Evolutionary conservation across 805 yeast genomes (phyloP).

Genomic region (Tetrapisispora namnaoensis): DNA sequence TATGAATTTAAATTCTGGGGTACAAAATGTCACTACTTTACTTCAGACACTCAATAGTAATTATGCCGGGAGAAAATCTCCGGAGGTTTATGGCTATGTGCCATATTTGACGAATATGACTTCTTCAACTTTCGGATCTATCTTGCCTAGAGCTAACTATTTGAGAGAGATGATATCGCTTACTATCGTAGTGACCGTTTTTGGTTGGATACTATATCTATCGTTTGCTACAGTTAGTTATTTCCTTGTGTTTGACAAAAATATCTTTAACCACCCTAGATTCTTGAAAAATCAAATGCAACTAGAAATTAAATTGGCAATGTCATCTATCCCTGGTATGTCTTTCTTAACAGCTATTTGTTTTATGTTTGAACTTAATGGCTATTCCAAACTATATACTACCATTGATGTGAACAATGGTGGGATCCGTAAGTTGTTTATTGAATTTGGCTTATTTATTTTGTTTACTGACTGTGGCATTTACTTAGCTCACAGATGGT

Average conservation of each 20-base stretch:
- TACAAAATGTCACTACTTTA: not conserved
- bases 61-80: slow-evolving; percentile 13
- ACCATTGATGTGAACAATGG: slow-evolving; percentile 48
- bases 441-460: slow-evolving; percentile 69
- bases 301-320: slow-evolving; percentile 71
- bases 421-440: slow-evolving; percentile 53
- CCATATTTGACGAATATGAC: slow-evolving; percentile 52
- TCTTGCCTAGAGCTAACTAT: slow-evolving; percentile 33
- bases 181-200: slow-evolving; percentile 58
- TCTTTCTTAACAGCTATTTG: slow-evolving; percentile 80
- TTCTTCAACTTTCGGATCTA: slow-evolving; percentile 48
- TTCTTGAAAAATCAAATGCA: slow-evolving; percentile 87
- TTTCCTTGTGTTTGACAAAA: slow-evolving; percentile 69
- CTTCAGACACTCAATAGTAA: slow-evolving; percentile 8
- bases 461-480: slow-evolving; percentile 91
- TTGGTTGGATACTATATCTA: slow-evolving; percentile 77
- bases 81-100: slow-evolving; percentile 48
- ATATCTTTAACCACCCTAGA: slow-evolving; percentile 90
- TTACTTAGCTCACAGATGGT: slow-evolving; percentile 81
- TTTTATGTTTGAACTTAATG: slow-evolving; percentile 74
- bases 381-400: slow-evolving; percentile 72
- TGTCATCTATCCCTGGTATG: slow-evolving; percentile 81
- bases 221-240: slow-evolving; percentile 66
- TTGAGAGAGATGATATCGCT: slow-evolving; percentile 18
- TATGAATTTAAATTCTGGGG: too few species aligned